Evolutionary conservation across 2,329 filamentous ascomycete genomes (phyloP).

Genomic region (Neonectria hederae): DNA sequence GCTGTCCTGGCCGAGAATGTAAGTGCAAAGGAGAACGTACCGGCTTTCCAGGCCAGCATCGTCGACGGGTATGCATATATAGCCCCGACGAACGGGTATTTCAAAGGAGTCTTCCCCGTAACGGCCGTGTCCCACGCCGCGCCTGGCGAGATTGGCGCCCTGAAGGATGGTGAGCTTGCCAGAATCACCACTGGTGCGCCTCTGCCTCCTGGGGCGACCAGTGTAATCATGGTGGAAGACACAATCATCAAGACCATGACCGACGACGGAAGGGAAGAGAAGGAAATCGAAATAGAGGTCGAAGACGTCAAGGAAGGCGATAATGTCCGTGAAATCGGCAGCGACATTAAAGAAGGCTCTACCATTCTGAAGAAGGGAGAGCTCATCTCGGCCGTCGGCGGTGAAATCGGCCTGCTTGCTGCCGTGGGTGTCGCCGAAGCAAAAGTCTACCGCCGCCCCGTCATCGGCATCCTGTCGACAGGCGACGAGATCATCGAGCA

Average conservation of each 20-base stretch:
- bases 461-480: constrained; percentile 89
- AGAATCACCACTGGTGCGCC: constrained; percentile 96
- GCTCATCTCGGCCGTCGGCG: constrained; percentile 85
- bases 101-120: constrained; percentile 86
- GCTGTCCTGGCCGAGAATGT: constrained; percentile 86
- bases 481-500: constrained; percentile 93
- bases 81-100: constrained; percentile 67
- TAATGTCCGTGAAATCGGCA: constrained; percentile 91
- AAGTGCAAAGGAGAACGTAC: constrained; percentile 81
- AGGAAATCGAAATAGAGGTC: constrained; percentile 86
- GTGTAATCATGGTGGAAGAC: constrained; percentile 94
- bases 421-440: constrained; percentile 81
- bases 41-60: constrained; percentile 93
- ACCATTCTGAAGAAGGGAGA: constrained; percentile 80
- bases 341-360: constrained; percentile 78
- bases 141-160: constrained; percentile 69
- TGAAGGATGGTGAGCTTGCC: constrained; percentile 80
- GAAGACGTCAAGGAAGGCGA: constrained; percentile 79
- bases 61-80: constrained; percentile 96
- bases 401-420: constrained; percentile 89
- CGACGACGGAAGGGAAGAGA: constrained; percentile 84
- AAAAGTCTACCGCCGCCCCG: constrained; percentile 76
- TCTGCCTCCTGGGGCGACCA: constrained; percentile 85
- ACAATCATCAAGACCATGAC: constrained; percentile 80
- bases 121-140: constrained; percentile 87